These are phyloP conservation scores for Glebionis coronaria DNA, from an alignment of 129 eudicot genomes.

Conservation along the genomic window DNA sequence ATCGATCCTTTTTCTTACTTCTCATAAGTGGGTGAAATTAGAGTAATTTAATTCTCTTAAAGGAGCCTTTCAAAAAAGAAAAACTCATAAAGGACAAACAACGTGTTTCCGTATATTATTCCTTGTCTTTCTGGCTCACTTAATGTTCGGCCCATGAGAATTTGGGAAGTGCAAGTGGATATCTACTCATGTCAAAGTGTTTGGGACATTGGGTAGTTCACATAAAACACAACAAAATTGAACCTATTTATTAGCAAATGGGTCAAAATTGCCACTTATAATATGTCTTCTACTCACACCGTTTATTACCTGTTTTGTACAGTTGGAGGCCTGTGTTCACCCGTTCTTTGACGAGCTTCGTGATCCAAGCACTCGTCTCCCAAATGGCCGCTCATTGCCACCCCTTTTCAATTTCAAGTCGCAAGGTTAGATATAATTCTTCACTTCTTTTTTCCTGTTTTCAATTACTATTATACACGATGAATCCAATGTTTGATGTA, in stretches of 20 bases:
- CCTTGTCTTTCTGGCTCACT: not conserved
- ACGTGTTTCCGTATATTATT: not conserved
- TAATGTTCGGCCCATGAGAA: not conserved
- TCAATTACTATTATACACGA: not conserved
- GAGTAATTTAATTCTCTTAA: not conserved
- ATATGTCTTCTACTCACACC: too few relatives aligned
- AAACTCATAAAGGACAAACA: too few relatives aligned
- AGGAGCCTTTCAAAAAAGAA: too few relatives aligned
- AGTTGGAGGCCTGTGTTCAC: slow-evolving; percentile 64
- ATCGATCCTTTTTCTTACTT: not conserved
- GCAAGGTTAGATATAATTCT: slow-evolving; percentile 35
- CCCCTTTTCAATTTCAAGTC: slow-evolving; percentile 64
- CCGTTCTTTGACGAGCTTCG: slow-evolving; percentile 64
- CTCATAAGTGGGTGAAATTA: not conserved
- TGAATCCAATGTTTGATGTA: not conserved
- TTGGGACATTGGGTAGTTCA: not conserved
- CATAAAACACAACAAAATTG: not conserved
- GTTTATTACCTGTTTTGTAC: not conserved
- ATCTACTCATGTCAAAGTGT: not conserved
- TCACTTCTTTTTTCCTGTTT: not conserved
- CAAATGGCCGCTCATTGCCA: slow-evolving; percentile 67
- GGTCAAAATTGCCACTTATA: too few relatives aligned
- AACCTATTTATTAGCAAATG: not conserved
- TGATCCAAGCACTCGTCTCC: slow-evolving; percentile 61
- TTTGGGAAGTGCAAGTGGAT: not conserved